Evolutionary conservation across 345 rosid species (phyloP), one percentile per base, ranked within the genome.

Genomic region (Linum trigynum): DNA sequence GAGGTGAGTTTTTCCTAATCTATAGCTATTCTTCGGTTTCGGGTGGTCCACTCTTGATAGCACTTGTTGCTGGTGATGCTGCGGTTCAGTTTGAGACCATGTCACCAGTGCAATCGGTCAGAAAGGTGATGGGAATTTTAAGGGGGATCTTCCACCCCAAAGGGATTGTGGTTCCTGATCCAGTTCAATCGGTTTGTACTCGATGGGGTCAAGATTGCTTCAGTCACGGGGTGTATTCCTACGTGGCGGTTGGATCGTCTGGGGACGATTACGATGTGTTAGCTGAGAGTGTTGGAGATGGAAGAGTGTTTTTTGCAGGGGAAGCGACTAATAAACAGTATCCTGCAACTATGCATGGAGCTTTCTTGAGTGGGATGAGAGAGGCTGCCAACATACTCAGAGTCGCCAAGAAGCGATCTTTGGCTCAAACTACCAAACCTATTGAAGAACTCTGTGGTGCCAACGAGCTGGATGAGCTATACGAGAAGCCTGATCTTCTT

Each of bases 291-390:
- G 80, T 94, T 7, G 97, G 96, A 55, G 92, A 88, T 69, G 97
- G 95, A 59, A 82, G 99, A 72, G 90, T 94, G 67, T 94, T 88
- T 86, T 94, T 91, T 63, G 99, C 99, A 0, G 96, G 97, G 41
- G 97, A 94, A 80, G 99, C 99, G 7, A 91, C 99, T 6, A 94
- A 89, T 69, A 89, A 80, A 74, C 95, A 94, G 58, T 87, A 94
- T 74, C 96, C 96, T 9, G 99, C 99, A 14, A 91, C 97, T 59
- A 94, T 94, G 99, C 97, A 94, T 57, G 92, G 97, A 71, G 99
- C 97, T 10, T 87, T 94, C 75, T 76, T 94, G 37, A 94, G 99
- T 57, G 96, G 99, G 57, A 91, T 94, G 99, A 88, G 97, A 69
- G 97, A 94, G 77, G 97, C 97, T 6, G 95, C 97, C 42, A 87